These are phyloP conservation scores for Aspergillus ruber DNA, from an alignment of 2,329 filamentous ascomycete genomes.

Conservation along the genomic window DNA sequence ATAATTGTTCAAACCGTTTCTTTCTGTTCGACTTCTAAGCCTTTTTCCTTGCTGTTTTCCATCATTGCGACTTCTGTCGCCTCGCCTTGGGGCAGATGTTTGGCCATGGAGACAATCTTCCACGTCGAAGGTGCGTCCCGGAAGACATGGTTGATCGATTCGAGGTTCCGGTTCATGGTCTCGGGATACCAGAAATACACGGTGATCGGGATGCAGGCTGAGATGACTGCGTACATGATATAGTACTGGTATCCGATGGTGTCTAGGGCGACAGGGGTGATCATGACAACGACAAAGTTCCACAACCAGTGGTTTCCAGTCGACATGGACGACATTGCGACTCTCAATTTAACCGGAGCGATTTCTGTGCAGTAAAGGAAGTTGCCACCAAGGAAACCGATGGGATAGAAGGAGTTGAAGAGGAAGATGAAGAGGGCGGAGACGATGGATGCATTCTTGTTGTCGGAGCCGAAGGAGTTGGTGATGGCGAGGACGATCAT, in stretches of 20 bases:
- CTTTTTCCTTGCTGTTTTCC: slow-evolving; percentile 9
- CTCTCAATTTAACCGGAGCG: slow-evolving; percentile 49
- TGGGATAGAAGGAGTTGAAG: slow-evolving; percentile 60
- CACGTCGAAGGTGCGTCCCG: slow-evolving; percentile 12
- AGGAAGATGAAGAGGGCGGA: slow-evolving; percentile 45
- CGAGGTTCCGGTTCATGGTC: slow-evolving; percentile 53
- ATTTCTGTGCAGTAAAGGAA: slow-evolving; percentile 45
- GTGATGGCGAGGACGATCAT: slow-evolving; percentile 48
- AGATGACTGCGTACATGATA: slow-evolving; percentile 45
- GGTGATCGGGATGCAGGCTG: slow-evolving; percentile 33
- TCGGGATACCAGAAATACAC: slow-evolving; percentile 56
- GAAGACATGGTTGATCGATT: slow-evolving; percentile 63
- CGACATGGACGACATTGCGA: slow-evolving; percentile 52
- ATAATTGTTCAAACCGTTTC: slow-evolving; percentile 8
- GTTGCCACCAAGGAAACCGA: slow-evolving; percentile 55
- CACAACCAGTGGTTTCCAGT: slow-evolving; percentile 54
- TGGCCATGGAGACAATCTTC: slow-evolving; percentile 19
- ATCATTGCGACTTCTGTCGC: slow-evolving; percentile 9
- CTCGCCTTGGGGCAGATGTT: slow-evolving; percentile 16
- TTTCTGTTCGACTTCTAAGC: slow-evolving; percentile 9
- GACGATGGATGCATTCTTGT: slow-evolving; percentile 9
- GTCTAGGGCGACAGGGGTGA: slow-evolving; percentile 54
- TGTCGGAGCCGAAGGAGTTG: slow-evolving; percentile 22
- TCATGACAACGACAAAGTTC: slow-evolving; percentile 60
- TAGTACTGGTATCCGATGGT: slow-evolving; percentile 31